phyloP scores from a whole-genome alignment of 116 monocot species.

The Papilionanthe hybrid region DNA sequence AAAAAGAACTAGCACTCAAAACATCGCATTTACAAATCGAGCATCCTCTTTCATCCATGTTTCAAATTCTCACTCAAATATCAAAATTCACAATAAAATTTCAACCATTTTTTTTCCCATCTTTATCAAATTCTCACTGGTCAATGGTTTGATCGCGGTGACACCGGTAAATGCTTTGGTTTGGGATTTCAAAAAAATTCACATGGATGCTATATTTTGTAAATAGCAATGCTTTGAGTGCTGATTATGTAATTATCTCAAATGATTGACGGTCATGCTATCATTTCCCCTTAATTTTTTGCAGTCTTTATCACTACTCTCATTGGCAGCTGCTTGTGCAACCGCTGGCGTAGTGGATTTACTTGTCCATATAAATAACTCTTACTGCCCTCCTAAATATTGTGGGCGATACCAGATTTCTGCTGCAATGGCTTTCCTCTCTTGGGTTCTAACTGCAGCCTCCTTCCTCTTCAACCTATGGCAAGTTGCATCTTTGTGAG shows the following conservation, averaged over 20 bases:
- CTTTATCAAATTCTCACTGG: no score
- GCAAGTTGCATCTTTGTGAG: conserved; percentile 60
- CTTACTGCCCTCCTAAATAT: conserved; percentile 38
- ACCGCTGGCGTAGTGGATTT: conserved; percentile 59
- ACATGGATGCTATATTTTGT: no score
- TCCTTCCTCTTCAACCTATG: conserved; percentile 82
- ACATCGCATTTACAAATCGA: no score
- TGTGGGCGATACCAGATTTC: conserved; percentile 80
- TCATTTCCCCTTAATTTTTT: not conserved
- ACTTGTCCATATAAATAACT: conserved; percentile 28
- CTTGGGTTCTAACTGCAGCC: conserved; percentile 71
- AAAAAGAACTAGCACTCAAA: no score
- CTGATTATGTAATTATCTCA: no score
- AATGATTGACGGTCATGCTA: not conserved
- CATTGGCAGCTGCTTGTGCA: conserved; percentile 69
- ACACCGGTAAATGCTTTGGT: no score
- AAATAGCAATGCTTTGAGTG: not conserved
- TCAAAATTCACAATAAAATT: no score
- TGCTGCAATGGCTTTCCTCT: conserved; percentile 71
- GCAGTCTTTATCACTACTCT: conserved; percentile 65
- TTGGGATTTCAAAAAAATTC: no score
- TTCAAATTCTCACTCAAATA: no score
- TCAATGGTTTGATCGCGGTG: no score
- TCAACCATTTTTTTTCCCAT: no score
- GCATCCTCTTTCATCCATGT: no score